These are phyloP conservation scores for Talaromyces islandicus DNA, from an alignment of 2,329 filamentous ascomycete species.

Conservation along the genomic window DNA sequence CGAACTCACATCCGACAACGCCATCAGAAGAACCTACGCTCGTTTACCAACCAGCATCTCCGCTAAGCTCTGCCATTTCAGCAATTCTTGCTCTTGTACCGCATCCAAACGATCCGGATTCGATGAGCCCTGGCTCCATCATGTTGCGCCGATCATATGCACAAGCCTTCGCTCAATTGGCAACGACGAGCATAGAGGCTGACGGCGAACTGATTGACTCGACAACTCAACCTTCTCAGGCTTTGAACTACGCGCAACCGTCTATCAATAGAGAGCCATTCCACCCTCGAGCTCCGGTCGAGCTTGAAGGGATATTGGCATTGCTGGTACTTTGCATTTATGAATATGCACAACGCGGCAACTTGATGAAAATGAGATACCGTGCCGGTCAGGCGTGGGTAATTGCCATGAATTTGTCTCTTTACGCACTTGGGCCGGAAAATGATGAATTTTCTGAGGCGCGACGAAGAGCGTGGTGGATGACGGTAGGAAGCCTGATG, in stretches of 20 bases:
- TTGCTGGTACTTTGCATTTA: slow-evolving; percentile 39
- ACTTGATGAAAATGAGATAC: slow-evolving; percentile 41
- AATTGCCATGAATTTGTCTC: slow-evolving; percentile 37
- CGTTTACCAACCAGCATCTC: slow-evolving; percentile 35
- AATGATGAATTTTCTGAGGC: slow-evolving; percentile 35
- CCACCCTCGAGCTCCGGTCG: slow-evolving; percentile 34
- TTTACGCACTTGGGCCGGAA: slow-evolving; percentile 30
- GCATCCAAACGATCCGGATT: slow-evolving; percentile 33
- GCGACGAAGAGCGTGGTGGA: slow-evolving; percentile 42
- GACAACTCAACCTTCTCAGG: slow-evolving; percentile 34
- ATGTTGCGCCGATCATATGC: slow-evolving; percentile 33
- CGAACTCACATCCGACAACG: slow-evolving; percentile 23
- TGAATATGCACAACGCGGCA: slow-evolving; percentile 41
- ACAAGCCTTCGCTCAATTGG: slow-evolving; percentile 34
- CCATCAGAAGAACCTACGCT: slow-evolving; percentile 25
- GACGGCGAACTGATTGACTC: slow-evolving; percentile 39
- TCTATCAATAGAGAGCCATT: slow-evolving; percentile 29
- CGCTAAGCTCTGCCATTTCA: slow-evolving; percentile 38
- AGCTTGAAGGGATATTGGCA: slow-evolving; percentile 37
- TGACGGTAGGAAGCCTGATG: slow-evolving; percentile 31
- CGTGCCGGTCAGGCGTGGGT: slow-evolving; percentile 39
- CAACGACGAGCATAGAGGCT: slow-evolving; percentile 33
- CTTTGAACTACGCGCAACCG: slow-evolving; percentile 27
- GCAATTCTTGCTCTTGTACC: slow-evolving; percentile 38
- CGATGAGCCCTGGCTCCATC: slow-evolving; percentile 28